A percentile compares a stretch with the other conserved stretches of the same genome.
phyloP scores from a whole-genome alignment of 805 yeast species.

The Soucietia sequanensis region DNA sequence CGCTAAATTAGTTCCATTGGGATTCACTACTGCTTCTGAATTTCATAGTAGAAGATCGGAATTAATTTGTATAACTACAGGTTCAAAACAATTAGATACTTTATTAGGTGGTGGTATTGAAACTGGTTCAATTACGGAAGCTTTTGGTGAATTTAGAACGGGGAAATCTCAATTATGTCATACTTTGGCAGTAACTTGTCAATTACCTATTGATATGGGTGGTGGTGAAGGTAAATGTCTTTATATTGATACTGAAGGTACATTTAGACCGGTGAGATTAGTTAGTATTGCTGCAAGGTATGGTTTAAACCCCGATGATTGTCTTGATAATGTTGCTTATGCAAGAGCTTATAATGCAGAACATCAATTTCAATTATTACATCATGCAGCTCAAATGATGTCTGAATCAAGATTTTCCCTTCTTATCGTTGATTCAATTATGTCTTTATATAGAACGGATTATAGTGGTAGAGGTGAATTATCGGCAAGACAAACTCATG shows the following conservation, averaged over 20 bases:
- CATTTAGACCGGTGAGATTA: slow-evolving; percentile 89
- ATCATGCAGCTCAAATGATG: slow-evolving; percentile 95
- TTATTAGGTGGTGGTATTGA: slow-evolving; percentile 95
- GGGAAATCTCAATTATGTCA: slow-evolving; percentile 98
- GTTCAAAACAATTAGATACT: slow-evolving; percentile 91
- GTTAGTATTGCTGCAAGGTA: slow-evolving; percentile 88
- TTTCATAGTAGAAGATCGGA: slow-evolving; percentile 88
- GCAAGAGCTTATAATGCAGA: slow-evolving; percentile 98
- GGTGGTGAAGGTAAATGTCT: slow-evolving; percentile 98
- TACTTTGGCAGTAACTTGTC: slow-evolving; percentile 95
- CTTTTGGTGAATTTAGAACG: slow-evolving; percentile 96
- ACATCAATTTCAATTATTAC: slow-evolving; percentile 83
- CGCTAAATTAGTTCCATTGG: slow-evolving; percentile 85
- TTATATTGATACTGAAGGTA: slow-evolving; percentile 95
- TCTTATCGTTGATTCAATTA: slow-evolving; percentile 92
- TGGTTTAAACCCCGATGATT: slow-evolving; percentile 89
- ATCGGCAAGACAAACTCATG: slow-evolving; percentile 91
- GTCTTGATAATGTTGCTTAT: slow-evolving; percentile 95
- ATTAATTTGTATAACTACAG: slow-evolving; percentile 90
- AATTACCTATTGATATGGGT: slow-evolving; percentile 92
- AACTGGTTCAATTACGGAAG: slow-evolving; percentile 94
- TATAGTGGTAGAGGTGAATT: slow-evolving; percentile 94
- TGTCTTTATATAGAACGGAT: slow-evolving; percentile 95
- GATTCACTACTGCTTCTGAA: slow-evolving; percentile 96
- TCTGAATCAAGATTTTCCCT: slow-evolving; percentile 87